Base-by-base conservation (phyloP, 2,329 filamentous ascomycete genomes). In the Albifimbria verrucaria region DNA sequence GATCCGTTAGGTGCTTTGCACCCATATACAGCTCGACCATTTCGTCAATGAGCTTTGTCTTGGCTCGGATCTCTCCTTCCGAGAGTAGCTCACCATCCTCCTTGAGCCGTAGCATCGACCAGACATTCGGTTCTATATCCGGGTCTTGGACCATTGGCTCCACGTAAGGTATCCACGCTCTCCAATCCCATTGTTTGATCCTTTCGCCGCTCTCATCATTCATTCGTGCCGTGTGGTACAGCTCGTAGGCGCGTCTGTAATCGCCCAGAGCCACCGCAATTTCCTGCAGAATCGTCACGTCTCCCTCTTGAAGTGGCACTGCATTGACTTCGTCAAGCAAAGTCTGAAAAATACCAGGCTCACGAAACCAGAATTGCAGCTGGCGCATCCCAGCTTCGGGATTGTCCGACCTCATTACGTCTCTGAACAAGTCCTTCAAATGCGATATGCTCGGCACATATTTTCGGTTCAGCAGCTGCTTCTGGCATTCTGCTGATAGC, bases 61-160 rank as follows among this genome's bases (percentile, higher is more conserved):
- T 46, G 18, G 20, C 43, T 10, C 15, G 18, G n/a, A 23, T 21
- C 18, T 24, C 43, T 7, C n/a, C n/a, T n/a, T n/a, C n/a, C n/a
- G n/a, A n/a, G n/a, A n/a, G n/a, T n/a, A n/a, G n/a, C n/a, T n/a
- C n/a, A n/a, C n/a, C n/a, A n/a, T n/a, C n/a, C n/a, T n/a, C n/a
- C n/a, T n/a, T n/a, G n/a, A n/a, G n/a, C n/a, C n/a, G n/a, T n/a
- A 72, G 54, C 20, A 68, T 51, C 24, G 59, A 53, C 68, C 68
- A 72, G 10, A 69, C 49, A 17, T 26, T 20, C 10, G 57, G 28
- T 7, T 55, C 51, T 12, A 72, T 32, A 6, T 59, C 48, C 3
- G 62, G 53, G 49, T 73, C 68, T 36, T 62, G 62, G 54, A 73
- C 64, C 54, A 74, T 67, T 23, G 51, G 47, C 39, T 71, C 59